Conservation (phyloP, 2,329 filamentous ascomycete genomes). For the Penicillium sp. region DNA sequence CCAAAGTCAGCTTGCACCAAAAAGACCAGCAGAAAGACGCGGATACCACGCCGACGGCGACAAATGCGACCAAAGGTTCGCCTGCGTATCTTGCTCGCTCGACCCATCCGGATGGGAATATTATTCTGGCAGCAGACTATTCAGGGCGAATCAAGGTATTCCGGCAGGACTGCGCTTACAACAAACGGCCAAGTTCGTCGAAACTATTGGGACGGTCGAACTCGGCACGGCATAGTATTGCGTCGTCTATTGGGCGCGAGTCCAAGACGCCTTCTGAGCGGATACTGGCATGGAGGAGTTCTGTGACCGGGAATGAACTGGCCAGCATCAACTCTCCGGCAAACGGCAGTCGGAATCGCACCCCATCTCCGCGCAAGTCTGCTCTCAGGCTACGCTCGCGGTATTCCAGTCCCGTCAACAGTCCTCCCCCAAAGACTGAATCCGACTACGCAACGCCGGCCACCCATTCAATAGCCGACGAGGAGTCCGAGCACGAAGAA, state of each 20-base stretch:
- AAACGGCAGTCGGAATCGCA: constrained; percentile 35
- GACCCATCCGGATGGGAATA: constrained; percentile 75
- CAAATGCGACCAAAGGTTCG: constrained; percentile 54
- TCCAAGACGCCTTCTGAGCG: constrained; percentile 62
- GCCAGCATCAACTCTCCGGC: constrained; percentile 36
- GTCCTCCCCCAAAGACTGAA: constrained; percentile 23
- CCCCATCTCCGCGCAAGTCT: constrained; percentile 48
- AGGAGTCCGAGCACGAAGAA: constrained; percentile 9
- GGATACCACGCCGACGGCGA: background rate
- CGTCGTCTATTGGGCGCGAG: constrained; percentile 44
- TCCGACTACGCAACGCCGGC: constrained; percentile 24
- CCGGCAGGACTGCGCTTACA: constrained; percentile 84
- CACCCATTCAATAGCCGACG: constrained; percentile 26
- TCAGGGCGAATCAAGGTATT: constrained; percentile 90
- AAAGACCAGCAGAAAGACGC: constrained; percentile 20
- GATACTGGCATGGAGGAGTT: constrained; percentile 84
- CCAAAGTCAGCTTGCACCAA: constrained; percentile 32
- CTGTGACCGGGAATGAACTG: constrained; percentile 53
- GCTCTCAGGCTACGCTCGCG: constrained; percentile 19
- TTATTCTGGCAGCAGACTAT: constrained; percentile 87
- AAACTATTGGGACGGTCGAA: constrained; percentile 56
- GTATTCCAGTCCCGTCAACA: constrained; percentile 21
- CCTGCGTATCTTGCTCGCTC: constrained; percentile 74
- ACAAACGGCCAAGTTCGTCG: constrained; percentile 70
- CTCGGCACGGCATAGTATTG: constrained; percentile 52